phyloP scores from a whole-genome alignment of 169 alveolate genomes.

The Cryptosporidium tyzzeri region DNA sequence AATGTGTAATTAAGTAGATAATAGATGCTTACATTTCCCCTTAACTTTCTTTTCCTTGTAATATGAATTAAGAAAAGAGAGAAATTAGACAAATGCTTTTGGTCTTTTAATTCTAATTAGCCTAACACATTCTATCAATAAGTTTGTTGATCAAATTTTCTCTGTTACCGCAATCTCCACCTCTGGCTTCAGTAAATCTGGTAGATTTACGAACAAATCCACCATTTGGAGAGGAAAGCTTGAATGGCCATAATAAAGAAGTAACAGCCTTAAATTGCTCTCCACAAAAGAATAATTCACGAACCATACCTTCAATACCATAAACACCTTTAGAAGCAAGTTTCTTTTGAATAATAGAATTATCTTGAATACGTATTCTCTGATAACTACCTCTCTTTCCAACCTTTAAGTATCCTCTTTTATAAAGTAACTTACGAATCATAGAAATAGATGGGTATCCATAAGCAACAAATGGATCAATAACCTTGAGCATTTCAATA shows the following conservation, averaged over 20 bases:
- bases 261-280: conserved; percentile 99
- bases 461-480: conserved; percentile 97
- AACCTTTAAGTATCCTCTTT: conserved; percentile 96
- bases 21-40: not conserved
- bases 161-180: conserved; percentile 96
- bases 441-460: conserved; percentile 97
- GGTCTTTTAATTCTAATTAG: conserved; percentile 10
- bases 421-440: conserved; percentile 95
- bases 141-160: conserved; percentile 85
- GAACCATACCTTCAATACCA: conserved; percentile 98
- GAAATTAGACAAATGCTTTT: not conserved
- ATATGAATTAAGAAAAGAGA: not conserved
- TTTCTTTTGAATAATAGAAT: conserved; percentile 87
- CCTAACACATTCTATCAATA: conserved; percentile 71
- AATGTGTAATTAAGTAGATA: conserved; percentile 4
- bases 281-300: conserved; percentile 98
- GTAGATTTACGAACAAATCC: conserved; percentile 98
- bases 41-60: not conserved
- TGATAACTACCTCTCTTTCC: conserved; percentile 83
- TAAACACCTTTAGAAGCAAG: conserved; percentile 88
- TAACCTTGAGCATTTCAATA: conserved; percentile 95
- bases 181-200: conserved; percentile 95
- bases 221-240: conserved; percentile 96
- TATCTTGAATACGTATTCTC: conserved; percentile 92
- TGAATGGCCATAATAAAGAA: conserved; percentile 99